These are phyloP conservation scores for Fomitopsis betulina DNA, from an alignment of 1,284 basidiomycete species.

Conservation along the genomic window DNA sequence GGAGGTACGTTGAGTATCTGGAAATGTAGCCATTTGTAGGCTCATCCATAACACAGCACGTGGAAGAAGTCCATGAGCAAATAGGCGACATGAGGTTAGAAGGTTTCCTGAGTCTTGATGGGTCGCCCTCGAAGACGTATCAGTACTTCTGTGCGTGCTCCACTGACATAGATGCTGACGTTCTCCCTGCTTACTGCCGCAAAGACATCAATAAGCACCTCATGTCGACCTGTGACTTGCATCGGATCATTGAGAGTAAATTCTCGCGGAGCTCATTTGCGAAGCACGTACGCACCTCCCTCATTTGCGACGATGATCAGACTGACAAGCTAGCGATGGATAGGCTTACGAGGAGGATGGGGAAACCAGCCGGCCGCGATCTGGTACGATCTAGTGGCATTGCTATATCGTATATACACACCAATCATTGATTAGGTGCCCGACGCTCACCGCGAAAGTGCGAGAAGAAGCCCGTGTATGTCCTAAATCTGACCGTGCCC, in stretches of 20 bases:
- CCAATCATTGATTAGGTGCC: conserved; percentile 29
- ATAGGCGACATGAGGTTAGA: conserved; percentile 53
- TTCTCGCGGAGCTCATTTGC: conserved; percentile 70
- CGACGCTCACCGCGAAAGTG: conserved; percentile 72
- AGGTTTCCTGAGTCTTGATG: conserved; percentile 80
- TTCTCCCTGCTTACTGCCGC: background rate
- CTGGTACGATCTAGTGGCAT: conserved; percentile 32
- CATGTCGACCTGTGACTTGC: conserved; percentile 63
- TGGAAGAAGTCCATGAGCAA: conserved; percentile 56
- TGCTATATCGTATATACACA: background rate
- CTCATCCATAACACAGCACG: conserved; percentile 38
- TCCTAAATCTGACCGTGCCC: conserved; percentile 70
- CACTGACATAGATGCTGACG: background rate
- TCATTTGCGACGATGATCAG: background rate
- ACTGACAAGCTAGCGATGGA: background rate
- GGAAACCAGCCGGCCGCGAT: conserved; percentile 38
- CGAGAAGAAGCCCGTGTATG: conserved; percentile 78
- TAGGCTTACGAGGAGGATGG: conserved; percentile 65
- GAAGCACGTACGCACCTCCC: conserved; percentile 47
- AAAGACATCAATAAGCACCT: conserved; percentile 83
- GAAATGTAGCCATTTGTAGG: background rate
- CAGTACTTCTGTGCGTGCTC: conserved; percentile 75
- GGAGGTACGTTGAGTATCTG: conserved; percentile 41
- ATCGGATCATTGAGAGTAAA: conserved; percentile 58
- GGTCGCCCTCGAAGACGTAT: conserved; percentile 72